A percentile compares a stretch with the other conserved stretches of the same genome.
Conservation (phyloP, 441 rosid genomes). For the Aleurites moluccanus region DNA sequence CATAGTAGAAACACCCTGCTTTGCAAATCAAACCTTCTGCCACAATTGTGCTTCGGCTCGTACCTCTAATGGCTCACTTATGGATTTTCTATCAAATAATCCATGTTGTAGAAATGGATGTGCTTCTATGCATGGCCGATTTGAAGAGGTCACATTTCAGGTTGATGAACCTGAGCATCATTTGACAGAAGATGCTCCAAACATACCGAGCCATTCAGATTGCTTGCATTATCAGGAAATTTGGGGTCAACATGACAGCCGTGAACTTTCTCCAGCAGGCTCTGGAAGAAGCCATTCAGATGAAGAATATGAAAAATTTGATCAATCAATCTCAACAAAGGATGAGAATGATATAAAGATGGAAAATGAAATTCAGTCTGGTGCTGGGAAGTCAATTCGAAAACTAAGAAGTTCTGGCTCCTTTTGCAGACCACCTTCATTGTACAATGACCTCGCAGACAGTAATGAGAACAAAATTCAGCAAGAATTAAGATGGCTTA, state of each 20-base stretch:
- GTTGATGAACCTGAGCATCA: constrained; percentile 45
- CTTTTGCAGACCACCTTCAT: constrained; percentile 33
- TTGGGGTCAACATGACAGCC: constrained; percentile 77
- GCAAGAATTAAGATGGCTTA: constrained; percentile 70
- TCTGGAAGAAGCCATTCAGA: constrained; percentile 74
- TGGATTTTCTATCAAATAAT: constrained; percentile 51
- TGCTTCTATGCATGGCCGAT: constrained; percentile 80
- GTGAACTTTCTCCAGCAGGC: constrained; percentile 61
- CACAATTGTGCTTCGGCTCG: constrained; percentile 60
- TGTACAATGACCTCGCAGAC: constrained; percentile 34
- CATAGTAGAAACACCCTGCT: constrained; percentile 56
- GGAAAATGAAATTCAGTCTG: constrained; percentile 29
- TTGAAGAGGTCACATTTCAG: constrained; percentile 71
- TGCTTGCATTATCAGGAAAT: constrained; percentile 51
- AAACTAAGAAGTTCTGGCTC: constrained; percentile 39
- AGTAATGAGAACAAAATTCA: constrained; percentile 45
- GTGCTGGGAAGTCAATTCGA: constrained; percentile 28
- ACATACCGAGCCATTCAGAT: constrained; percentile 31
- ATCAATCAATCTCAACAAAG: constrained; percentile 25
- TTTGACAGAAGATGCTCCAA: constrained; percentile 33
- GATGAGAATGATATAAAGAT: constrained; percentile 26
- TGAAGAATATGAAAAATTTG: constrained; percentile 62
- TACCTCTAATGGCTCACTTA: constrained; percentile 62
- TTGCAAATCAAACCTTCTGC: constrained; percentile 49
- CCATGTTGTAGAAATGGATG: constrained; percentile 58